Conservation (phyloP, 139 green algal species). For the Klebsormidium nitens region DNA sequence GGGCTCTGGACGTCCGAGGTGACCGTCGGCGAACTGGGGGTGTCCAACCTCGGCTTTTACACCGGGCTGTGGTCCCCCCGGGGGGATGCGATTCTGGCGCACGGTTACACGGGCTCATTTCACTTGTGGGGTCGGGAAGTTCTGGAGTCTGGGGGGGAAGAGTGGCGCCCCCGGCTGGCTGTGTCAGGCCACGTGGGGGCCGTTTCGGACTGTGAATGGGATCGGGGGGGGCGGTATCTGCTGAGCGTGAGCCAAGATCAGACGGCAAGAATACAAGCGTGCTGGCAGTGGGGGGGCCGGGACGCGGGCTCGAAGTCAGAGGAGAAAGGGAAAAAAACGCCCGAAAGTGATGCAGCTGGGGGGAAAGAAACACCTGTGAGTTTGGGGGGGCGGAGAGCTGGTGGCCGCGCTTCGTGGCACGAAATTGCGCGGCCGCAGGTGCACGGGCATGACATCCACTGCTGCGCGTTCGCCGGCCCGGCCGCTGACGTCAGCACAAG, state of each 20-base stretch:
- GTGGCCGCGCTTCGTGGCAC: constrained; percentile 62
- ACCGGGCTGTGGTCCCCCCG: constrained; percentile 59
- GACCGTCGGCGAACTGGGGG: constrained; percentile 68
- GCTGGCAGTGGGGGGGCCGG: background rate
- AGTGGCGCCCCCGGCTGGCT: constrained; percentile 65
- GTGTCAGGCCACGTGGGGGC: constrained; percentile 72
- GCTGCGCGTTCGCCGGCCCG: constrained; percentile 55
- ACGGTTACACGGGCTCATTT: constrained; percentile 81
- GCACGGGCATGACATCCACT: constrained; percentile 91
- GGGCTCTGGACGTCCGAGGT: constrained; percentile 73
- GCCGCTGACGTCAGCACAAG: background rate
- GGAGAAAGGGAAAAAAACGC: background rate
- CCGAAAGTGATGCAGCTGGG: background rate
- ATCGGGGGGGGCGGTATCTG: constrained; percentile 18
- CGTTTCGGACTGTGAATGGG: constrained; percentile 76
- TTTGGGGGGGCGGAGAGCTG: constrained; percentile 25
- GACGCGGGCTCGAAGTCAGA: background rate
- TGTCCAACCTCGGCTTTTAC: constrained; percentile 64
- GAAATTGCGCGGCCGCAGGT: constrained; percentile 89
- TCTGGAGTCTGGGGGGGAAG: constrained; percentile 4
- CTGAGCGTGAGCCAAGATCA: constrained; percentile 36
- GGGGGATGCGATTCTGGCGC: constrained; percentile 62
- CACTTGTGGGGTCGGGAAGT: constrained; percentile 63
- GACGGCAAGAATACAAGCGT: constrained; percentile 11
- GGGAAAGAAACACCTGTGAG: background rate